Evolutionary conservation across 305 asterid genomes (phyloP).

Genomic region (Fraxinus floribunda): DNA sequence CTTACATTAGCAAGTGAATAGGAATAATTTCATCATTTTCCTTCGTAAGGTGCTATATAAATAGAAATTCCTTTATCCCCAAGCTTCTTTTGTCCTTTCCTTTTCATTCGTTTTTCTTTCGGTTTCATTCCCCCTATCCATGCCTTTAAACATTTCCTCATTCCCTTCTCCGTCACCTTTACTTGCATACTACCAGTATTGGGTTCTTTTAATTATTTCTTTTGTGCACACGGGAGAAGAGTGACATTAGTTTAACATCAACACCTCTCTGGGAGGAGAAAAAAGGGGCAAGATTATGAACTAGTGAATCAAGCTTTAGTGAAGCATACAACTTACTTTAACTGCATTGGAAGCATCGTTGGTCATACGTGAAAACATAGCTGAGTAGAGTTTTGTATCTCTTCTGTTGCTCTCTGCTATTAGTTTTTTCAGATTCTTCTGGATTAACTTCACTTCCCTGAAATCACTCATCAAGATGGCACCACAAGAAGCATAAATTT

Average conservation of each 20-base stretch:
- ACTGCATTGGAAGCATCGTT: constrained; percentile 37
- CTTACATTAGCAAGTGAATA: neutral
- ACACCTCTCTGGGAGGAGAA: neutral
- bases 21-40: neutral
- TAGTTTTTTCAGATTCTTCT: constrained; percentile 49
- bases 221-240: neutral
- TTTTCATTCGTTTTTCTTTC: neutral
- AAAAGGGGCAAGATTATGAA: neutral
- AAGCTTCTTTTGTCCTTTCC: neutral
- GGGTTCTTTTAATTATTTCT: neutral
- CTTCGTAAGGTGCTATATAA: neutral
- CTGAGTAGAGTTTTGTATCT: constrained; percentile 58
- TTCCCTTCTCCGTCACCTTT: neutral
- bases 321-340: constrained; percentile 37
- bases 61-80: neutral
- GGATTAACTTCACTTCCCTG: constrained; percentile 66
- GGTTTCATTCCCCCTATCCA: neutral
- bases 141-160: neutral
- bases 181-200: neutral
- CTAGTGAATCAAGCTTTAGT: neutral
- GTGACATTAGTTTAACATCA: neutral
- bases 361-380: constrained; percentile 48
- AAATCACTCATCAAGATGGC: constrained; percentile 12
- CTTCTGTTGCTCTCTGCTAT: constrained; percentile 53
- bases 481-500: neutral